Evolutionary conservation across 768 basidiomycete genomes (phyloP), one percentile per base, ranked within the genome.

Genomic region (Steccherinum ochraceum): DNA sequence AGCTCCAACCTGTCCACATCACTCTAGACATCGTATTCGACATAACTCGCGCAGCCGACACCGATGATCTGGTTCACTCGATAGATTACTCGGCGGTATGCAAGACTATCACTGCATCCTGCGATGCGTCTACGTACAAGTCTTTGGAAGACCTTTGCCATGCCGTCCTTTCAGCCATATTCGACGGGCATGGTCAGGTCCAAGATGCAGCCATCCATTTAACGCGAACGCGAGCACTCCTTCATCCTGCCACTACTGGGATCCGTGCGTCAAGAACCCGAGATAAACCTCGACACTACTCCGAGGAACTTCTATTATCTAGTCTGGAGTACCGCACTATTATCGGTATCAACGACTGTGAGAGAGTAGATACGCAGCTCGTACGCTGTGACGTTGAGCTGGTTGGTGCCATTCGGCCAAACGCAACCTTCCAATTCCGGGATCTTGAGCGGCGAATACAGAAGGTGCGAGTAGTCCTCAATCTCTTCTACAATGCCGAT

Each of bases 281-380:
- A 48, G 52, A 53, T 24, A 43, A 27, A 27, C 47, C 13, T 35
- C 5, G 7, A 43, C 5, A n/a, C 19, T 18, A 5, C 10, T 43
- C 41, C 39, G 60, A 56, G 35, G 51, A 19, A 12, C 56, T 61
- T 44, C 58, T 58, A 35, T 62, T 80, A 18, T 50, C 60, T 21
- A 71, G 72, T 43, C 64, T 93, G 7, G 59, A 67, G 3, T 77
- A 81, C 30, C 67, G 70, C 5, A 69, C 76, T 12, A 75, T 90
- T 46, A 70, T 93, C 20, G 89, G 91, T 2, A 68, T 92, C 35
- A 79, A 87, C 55, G 70, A 75, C 4, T 75, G 73, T 52, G 91
- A 93, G 64, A 73, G 88, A 25, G 56, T 68, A 24, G 77, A 83
- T 58, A 75, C 75, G 57, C 90, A 93, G 61, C 62, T 75, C 24